Conservation (phyloP, 306 rosid genomes). For the Medicago ruthenica region DNA sequence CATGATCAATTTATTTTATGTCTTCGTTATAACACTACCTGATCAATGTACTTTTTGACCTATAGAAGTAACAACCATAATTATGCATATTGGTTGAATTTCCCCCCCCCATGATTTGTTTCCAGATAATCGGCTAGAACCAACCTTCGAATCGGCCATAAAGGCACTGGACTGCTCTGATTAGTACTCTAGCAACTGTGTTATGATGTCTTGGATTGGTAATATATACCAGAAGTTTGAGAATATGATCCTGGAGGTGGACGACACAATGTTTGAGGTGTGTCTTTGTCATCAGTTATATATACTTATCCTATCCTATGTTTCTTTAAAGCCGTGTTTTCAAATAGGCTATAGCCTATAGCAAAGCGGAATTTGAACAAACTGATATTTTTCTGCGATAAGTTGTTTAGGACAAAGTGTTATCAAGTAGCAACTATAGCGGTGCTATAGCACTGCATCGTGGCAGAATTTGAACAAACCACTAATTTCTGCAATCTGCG, state of each 20-base stretch:
- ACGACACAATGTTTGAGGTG: constrained; percentile 77
- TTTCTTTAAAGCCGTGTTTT: background rate
- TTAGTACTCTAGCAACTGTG: constrained; percentile 36
- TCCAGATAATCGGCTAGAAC: constrained; percentile 49
- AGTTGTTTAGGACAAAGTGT: background rate
- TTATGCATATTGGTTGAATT: constrained; percentile 14
- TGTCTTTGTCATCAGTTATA: constrained; percentile 33
- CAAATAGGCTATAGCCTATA: background rate
- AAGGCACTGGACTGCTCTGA: constrained; percentile 26
- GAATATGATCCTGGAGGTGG: constrained; percentile 83
- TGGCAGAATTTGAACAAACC: background rate
- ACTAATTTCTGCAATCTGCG: background rate
- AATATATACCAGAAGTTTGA: constrained; percentile 73
- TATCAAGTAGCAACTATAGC: background rate
- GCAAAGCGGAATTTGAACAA: background rate
- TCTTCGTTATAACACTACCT: constrained; percentile 15
- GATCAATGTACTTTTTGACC: constrained; percentile 22
- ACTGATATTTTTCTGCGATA: background rate
- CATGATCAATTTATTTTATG: constrained; percentile 14
- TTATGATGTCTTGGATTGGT: constrained; percentile 67
- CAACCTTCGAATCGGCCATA: constrained; percentile 37
- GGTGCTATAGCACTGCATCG: background rate
- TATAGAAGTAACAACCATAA: background rate
- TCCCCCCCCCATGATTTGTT: constrained; percentile 10
- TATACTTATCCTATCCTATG: constrained; percentile 25